Evolutionary conservation across 805 yeast species (phyloP).

Genomic region (Suhomyces vadensis): DNA sequence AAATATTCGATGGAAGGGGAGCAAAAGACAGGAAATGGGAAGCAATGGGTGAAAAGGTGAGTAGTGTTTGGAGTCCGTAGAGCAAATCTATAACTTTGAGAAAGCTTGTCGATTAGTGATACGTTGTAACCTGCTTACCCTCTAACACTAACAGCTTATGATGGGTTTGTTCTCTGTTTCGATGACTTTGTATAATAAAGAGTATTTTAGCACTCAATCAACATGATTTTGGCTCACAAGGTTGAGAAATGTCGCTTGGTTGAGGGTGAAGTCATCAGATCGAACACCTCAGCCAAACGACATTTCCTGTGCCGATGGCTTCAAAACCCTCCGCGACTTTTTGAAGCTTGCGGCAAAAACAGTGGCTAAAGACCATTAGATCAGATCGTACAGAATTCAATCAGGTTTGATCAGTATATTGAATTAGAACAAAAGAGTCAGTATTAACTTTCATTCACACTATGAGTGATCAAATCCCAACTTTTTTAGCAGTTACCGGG

Average conservation of each 20-base stretch:
- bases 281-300: neutral
- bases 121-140: neutral
- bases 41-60: neutral
- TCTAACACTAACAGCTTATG: neutral
- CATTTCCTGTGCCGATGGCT: neutral
- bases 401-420: too few relatives aligned
- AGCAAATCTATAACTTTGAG: neutral
- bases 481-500: constrained; percentile 84
- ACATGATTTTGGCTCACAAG: neutral
- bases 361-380: neutral
- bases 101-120: neutral
- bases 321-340: neutral
- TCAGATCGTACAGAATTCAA: too few relatives aligned
- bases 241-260: neutral
- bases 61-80: neutral
- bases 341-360: constrained; percentile 1
- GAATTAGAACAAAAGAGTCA: too few relatives aligned
- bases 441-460: neutral
- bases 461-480: constrained; percentile 57
- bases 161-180: neutral
- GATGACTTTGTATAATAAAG: neutral
- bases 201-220: neutral
- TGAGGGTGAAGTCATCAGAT: constrained; percentile 1
- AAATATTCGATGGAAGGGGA: too few relatives aligned
- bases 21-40: neutral